Conservation (phyloP, 1,139 yeast species). For the Kazachstania sp. region DNA sequence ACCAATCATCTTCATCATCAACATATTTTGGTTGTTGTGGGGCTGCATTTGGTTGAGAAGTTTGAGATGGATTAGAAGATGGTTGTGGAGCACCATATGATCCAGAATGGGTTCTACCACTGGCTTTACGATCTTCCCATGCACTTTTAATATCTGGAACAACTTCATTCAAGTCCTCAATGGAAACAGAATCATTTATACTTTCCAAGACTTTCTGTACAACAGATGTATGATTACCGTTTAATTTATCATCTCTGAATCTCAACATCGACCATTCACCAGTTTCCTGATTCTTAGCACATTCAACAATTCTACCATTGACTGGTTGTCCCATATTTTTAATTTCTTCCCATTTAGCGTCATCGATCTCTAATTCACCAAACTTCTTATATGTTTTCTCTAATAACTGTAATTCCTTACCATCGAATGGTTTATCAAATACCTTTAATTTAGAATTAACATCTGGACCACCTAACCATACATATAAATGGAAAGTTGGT, state of each 20-base stretch:
- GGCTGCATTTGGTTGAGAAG: conserved; percentile 3
- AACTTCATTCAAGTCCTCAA: conserved; percentile 57
- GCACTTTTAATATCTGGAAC: conserved; percentile 38
- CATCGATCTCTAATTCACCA: conserved; percentile 52
- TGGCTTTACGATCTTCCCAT: conserved; percentile 41
- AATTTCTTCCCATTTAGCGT: conserved; percentile 74
- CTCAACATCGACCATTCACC: conserved; percentile 78
- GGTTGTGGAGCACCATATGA: background rate
- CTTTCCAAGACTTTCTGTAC: conserved; percentile 77
- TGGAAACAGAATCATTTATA: conserved; percentile 77
- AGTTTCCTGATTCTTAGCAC: conserved; percentile 42
- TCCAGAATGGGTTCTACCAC: background rate
- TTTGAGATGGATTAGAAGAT: conserved; percentile 5
- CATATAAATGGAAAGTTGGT: conserved; percentile 58
- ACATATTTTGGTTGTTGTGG: conserved; percentile 24
- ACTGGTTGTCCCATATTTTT: conserved; percentile 69
- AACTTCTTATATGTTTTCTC: conserved; percentile 56
- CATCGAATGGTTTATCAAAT: conserved; percentile 29
- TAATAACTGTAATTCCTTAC: conserved; percentile 27
- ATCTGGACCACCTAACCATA: conserved; percentile 67
- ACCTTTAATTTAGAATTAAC: conserved; percentile 25
- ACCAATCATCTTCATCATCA: conserved; percentile 32
- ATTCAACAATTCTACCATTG: conserved; percentile 86
- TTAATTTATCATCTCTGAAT: conserved; percentile 84
- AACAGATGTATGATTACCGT: conserved; percentile 76